Conservation (phyloP, 257 asterid species). For the Eucommia ulmoides region DNA sequence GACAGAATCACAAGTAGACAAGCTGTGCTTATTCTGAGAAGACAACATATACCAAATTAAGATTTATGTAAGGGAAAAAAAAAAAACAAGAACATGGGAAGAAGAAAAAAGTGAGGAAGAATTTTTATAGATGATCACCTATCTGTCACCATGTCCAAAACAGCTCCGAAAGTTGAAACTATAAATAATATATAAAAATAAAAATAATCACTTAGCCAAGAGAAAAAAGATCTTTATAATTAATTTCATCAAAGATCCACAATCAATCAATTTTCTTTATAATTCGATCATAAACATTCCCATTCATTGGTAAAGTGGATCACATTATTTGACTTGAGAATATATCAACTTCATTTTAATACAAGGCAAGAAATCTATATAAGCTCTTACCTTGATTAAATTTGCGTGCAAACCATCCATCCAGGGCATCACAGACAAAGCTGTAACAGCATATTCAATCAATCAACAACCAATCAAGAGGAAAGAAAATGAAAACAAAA, state of each 20-base stretch:
- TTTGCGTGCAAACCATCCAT: slow-evolving; percentile 96
- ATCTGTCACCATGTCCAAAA: slow-evolving; percentile 98
- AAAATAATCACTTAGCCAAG: too few relatives aligned
- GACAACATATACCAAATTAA: slow-evolving; percentile 9
- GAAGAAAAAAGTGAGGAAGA: slow-evolving; percentile 1
- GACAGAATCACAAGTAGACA: slow-evolving; percentile 90
- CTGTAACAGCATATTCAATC: slow-evolving; percentile 24
- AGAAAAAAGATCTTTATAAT: too few relatives aligned
- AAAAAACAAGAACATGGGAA: neutral
- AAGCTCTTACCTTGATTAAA: slow-evolving; percentile 80
- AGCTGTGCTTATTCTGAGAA: slow-evolving; percentile 91
- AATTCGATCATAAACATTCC: too few relatives aligned
- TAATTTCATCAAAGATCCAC: too few relatives aligned
- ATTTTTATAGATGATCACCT: slow-evolving; percentile 32
- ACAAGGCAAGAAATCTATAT: slow-evolving; percentile 5
- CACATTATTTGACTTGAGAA: too few relatives aligned
- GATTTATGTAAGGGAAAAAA: neutral
- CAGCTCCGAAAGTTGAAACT: slow-evolving; percentile 98
- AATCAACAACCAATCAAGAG: slow-evolving; percentile 11
- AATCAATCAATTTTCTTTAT: too few relatives aligned
- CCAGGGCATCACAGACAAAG: slow-evolving; percentile 95
- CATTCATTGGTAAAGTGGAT: too few relatives aligned
- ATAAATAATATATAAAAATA: too few relatives aligned
- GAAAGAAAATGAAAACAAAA: neutral
- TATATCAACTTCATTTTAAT: too few relatives aligned